These are phyloP conservation scores for Dalbergia cultrata DNA, from an alignment of 306 rosid genomes.

Conservation along the genomic window DNA sequence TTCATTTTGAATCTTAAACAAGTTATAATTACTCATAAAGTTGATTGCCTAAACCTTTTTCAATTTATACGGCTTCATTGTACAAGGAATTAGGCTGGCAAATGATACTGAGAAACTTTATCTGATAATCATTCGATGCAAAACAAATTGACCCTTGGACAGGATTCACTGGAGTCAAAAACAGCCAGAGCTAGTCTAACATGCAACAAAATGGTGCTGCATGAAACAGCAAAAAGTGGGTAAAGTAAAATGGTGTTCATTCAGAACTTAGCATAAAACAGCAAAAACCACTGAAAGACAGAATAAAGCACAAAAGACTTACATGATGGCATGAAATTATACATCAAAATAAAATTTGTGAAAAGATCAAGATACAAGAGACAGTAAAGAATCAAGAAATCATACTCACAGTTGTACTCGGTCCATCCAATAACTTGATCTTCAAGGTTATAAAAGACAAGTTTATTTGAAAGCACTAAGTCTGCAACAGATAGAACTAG, in stretches of 20 bases:
- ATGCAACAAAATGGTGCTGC: background rate
- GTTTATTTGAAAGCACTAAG: slow-evolving; percentile 92
- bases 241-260: background rate
- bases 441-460: slow-evolving; percentile 91
- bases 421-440: slow-evolving; percentile 93
- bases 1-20: no score
- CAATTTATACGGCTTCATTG: background rate
- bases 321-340: background rate
- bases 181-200: background rate
- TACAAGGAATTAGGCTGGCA: background rate
- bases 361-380: slow-evolving; percentile 3
- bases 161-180: background rate
- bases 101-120: background rate
- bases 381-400: slow-evolving; percentile 3
- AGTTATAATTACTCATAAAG: no score
- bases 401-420: slow-evolving; percentile 90
- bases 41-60: no score
- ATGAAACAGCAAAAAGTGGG: no score
- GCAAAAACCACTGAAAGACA: background rate
- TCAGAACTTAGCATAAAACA: slow-evolving; percentile 16
- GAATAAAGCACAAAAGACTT: slow-evolving; percentile 4
- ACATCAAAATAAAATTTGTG: background rate
- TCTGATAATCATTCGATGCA: background rate
- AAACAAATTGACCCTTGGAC: background rate
- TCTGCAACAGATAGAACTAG: slow-evolving; percentile 62